Evolutionary conservation across 352 stramenopile genomes (phyloP), one percentile per base, ranked within the genome.

Genomic region (Phytopythium kandeliae): DNA sequence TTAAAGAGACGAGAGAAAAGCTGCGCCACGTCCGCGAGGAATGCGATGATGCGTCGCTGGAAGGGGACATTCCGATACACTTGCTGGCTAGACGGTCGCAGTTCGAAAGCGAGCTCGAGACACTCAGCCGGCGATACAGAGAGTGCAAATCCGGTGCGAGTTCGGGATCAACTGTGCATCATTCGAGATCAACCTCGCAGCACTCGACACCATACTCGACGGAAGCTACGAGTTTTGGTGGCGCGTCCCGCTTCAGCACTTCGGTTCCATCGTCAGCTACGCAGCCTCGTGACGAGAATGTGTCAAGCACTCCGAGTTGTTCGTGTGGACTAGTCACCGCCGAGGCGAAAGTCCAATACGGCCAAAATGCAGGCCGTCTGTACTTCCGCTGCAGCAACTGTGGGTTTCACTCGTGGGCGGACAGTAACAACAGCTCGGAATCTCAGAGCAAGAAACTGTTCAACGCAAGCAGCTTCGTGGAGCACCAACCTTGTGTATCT

Each of bases 11-110:
- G 16, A 66, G 84, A 31, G 68, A 82, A 28, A 63, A 76, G 45
- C 58, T 95, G 0, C 77, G 84, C 5, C 55, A 67, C 60, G 71
- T 90, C 24, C 67, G 84, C 34, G 84, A 95, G 55, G 78, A 86
- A 35, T 92, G 80, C 41, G 84, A 95, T 44, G 84, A 95, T 47
- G 84, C 84, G 7, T 92, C 74, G 0, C 54, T 95, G 4, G 77
- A 92, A 60, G 84, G 81, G 24, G 79, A 92, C 8, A 55, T 95
- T 21, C 78, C 84, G 13, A 51, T 57, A 5, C 62, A 70, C 19
- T 74, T 88, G 37, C 64, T 71, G 34, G 63, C 56, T 24, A 52
- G 68, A 31, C 77, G 82, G 42, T 45, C 48, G 12, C 63, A 70
- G 31, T 49, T 95, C 16, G 84, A 95, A 48, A 51, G 54, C 37